Evolutionary conservation across 805 yeast species (phyloP).

Genomic region (Pichia insulana): DNA sequence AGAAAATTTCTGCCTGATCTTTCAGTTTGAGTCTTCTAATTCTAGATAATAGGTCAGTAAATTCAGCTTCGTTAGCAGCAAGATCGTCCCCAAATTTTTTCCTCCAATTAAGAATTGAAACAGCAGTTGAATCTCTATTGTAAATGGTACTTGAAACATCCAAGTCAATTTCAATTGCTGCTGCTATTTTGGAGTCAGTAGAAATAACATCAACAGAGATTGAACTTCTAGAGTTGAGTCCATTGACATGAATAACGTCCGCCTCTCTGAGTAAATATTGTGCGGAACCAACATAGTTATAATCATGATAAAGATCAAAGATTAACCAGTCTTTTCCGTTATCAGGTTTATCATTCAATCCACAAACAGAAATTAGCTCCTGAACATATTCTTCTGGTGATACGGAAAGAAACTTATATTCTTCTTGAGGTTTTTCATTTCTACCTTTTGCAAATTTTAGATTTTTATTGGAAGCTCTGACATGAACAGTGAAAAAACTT

Average conservation of each 20-base stretch:
- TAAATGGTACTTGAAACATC: conserved; percentile 62
- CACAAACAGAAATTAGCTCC: conserved; percentile 58
- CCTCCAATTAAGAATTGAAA: conserved; percentile 46
- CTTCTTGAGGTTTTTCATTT: conserved; percentile 40
- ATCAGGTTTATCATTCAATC: conserved; percentile 31
- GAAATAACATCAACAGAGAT: conserved; percentile 35
- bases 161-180: conserved; percentile 41
- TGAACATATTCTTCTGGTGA: conserved; percentile 64
- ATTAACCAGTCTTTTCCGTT: conserved; percentile 45
- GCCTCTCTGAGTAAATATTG: conserved; percentile 32
- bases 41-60: conserved; percentile 38
- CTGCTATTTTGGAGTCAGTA: conserved; percentile 36
- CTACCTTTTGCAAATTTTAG: conserved; percentile 60
- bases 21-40: conserved; percentile 46
- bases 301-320: conserved; percentile 54
- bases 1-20: conserved; percentile 51
- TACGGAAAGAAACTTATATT: conserved; percentile 71
- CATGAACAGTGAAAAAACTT: conserved; percentile 44
- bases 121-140: conserved; percentile 50
- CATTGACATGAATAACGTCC: conserved; percentile 28
- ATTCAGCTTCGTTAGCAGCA: conserved; percentile 32
- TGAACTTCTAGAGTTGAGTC: conserved; percentile 28
- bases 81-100: conserved; percentile 35
- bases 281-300: conserved; percentile 52
- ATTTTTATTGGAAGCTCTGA: conserved; percentile 41